Conservation (phyloP, 495 filamentous ascomycete species). For the Aeminium ludgeri region DNA sequence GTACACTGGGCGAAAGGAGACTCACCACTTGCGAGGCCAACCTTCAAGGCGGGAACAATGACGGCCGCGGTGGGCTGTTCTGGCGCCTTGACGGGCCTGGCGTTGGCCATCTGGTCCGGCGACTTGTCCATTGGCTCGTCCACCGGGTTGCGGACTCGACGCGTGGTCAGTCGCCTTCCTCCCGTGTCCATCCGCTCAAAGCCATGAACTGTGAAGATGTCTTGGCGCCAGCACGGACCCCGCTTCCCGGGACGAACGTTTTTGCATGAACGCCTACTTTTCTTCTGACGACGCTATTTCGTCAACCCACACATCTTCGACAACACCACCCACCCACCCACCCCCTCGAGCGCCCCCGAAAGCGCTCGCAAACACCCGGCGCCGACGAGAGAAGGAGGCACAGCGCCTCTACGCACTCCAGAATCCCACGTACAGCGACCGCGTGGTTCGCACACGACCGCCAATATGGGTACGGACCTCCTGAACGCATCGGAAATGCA, state of each 20-base stretch:
- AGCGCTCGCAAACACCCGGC: constrained; percentile 1
- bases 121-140: no score
- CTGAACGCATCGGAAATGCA: not conserved
- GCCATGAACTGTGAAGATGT: no score
- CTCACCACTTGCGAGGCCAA: constrained; percentile 13
- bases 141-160: no score
- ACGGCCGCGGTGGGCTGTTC: constrained; percentile 2
- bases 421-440: not conserved
- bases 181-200: no score
- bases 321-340: not conserved
- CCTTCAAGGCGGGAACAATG: constrained; percentile 10
- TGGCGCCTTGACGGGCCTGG: not conserved
- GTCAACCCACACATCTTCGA: not conserved
- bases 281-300: no score
- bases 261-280: not conserved
- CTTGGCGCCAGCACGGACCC: not conserved
- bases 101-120: not conserved
- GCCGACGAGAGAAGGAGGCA: not conserved
- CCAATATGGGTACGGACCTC: constrained; percentile 3
- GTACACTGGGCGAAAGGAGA: no score
- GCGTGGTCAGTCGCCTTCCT: no score
- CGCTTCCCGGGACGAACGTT: not conserved
- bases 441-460: constrained; percentile 2
- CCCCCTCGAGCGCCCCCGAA: not conserved
- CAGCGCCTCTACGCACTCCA: not conserved